A percentile compares a stretch with the other conserved stretches of the same genome.
Conservation (phyloP, 805 yeast genomes). For the Metschnikowia colocasiae region DNA sequence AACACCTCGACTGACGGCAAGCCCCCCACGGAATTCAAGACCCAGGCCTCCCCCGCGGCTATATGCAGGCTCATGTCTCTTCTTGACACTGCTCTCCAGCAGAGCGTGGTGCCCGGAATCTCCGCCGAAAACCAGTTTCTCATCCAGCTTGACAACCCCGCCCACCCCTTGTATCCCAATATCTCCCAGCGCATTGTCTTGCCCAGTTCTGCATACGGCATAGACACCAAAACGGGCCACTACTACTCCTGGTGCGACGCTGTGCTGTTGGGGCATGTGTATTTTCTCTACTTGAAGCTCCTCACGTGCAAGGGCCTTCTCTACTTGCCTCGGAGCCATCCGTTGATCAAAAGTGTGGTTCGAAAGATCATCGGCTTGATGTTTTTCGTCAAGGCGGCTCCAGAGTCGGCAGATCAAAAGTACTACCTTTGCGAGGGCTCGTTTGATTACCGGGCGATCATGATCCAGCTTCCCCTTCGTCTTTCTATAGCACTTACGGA, state of each 20-base stretch:
- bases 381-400: conserved; percentile 20
- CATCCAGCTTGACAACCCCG: conserved; percentile 14
- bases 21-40: neutral
- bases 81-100: conserved; percentile 14
- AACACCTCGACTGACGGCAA: neutral
- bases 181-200: conserved; percentile 7
- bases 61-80: conserved; percentile 16
- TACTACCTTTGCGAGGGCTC: conserved; percentile 21
- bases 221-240: conserved; percentile 9
- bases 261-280: conserved; percentile 22
- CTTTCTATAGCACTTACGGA: conserved; percentile 18
- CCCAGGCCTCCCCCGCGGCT: conserved; percentile 11
- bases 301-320: conserved; percentile 24
- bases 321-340: conserved; percentile 21
- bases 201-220: conserved; percentile 17
- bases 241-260: conserved; percentile 26
- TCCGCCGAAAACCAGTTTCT: conserved; percentile 7
- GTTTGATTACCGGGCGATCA: conserved; percentile 23
- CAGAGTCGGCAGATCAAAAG: conserved; percentile 15
- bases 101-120: conserved; percentile 16
- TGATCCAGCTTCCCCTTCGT: conserved; percentile 24
- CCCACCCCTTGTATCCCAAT: conserved; percentile 17
- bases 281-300: conserved; percentile 22
- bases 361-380: conserved; percentile 15
- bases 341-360: conserved; percentile 19